phyloP scores from a whole-genome alignment of 139 green algal species.

The Picochlorum sp. region DNA sequence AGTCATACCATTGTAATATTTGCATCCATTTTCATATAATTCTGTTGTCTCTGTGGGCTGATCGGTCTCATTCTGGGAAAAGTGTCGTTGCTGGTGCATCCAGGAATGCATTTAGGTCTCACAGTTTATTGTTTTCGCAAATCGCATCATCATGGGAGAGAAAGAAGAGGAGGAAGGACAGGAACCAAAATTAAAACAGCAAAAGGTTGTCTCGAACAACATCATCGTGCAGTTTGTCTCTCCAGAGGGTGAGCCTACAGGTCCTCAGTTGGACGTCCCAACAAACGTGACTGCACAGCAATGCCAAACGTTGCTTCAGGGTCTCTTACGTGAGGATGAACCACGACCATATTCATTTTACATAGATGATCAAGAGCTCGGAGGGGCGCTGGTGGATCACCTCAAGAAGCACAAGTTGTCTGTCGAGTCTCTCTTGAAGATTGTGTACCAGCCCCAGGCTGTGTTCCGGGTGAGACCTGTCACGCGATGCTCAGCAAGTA shows the following conservation, averaged over 20 bases:
- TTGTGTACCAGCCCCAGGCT: slow-evolving; percentile 91
- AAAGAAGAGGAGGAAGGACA: slow-evolving; percentile 14
- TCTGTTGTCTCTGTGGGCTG: too few species aligned
- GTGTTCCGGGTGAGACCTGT: slow-evolving; percentile 90
- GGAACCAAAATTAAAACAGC: neutral
- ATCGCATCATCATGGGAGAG: neutral
- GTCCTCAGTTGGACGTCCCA: slow-evolving; percentile 84
- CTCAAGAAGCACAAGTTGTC: slow-evolving; percentile 54
- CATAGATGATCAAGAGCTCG: slow-evolving; percentile 72
- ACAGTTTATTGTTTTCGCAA: too few species aligned
- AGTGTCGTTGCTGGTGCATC: too few species aligned
- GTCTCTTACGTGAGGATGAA: slow-evolving; percentile 75
- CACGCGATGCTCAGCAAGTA: slow-evolving; percentile 80
- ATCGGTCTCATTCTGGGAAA: too few species aligned
- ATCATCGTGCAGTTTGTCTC: slow-evolving; percentile 77
- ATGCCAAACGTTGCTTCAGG: slow-evolving; percentile 84
- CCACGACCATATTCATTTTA: slow-evolving; percentile 89
- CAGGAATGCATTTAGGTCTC: too few species aligned
- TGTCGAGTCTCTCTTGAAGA: slow-evolving; percentile 73
- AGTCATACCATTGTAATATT: too few species aligned
- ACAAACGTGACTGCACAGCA: slow-evolving; percentile 65
- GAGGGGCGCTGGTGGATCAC: slow-evolving; percentile 55
- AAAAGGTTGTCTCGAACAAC: slow-evolving; percentile 32
- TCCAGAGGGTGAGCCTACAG: slow-evolving; percentile 52
- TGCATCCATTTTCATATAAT: too few species aligned